phyloP scores from a whole-genome alignment of 164 flowering plant species.

The Vitis riparia region DNA sequence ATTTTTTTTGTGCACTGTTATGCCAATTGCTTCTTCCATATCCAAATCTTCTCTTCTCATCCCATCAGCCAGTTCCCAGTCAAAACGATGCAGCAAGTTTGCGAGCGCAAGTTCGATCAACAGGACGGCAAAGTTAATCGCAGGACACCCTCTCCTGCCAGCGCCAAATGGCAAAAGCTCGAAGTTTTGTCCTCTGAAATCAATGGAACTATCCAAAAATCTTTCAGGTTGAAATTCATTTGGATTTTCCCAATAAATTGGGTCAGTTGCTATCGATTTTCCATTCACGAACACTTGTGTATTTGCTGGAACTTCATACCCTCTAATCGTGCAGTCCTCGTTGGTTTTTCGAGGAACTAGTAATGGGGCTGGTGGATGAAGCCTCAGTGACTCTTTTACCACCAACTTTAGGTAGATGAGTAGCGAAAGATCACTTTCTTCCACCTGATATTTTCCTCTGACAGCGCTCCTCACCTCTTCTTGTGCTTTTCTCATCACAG shows the following conservation, averaged over 20 bases:
- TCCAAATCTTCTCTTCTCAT: conserved; percentile 12
- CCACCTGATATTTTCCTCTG: conserved; percentile 12
- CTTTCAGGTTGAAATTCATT: conserved; percentile 38
- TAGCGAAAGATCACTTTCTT: conserved; percentile 22
- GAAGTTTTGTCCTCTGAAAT: conserved; percentile 33
- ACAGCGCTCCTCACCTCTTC: conserved; percentile 17
- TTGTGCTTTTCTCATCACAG: conserved; percentile 27
- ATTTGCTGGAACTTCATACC: conserved; percentile 28
- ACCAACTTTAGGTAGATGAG: conserved; percentile 32
- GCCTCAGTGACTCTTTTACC: conserved; percentile 36
- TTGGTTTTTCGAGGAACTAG: conserved; percentile 38
- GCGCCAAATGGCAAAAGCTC: conserved; percentile 38
- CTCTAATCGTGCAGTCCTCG: conserved; percentile 17
- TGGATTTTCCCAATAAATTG: conserved; percentile 37
- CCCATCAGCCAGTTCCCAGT: conserved; percentile 21
- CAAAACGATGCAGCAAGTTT: conserved; percentile 9
- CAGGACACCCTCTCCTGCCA: conserved; percentile 33
- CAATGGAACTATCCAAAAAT: conserved; percentile 16
- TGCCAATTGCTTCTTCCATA: conserved; percentile 19
- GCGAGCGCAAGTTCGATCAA: conserved; percentile 18
- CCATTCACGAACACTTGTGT: conserved; percentile 34
- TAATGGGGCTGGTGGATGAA: conserved; percentile 48
- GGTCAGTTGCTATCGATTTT: conserved; percentile 26
- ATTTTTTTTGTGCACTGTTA: conserved; percentile 22
- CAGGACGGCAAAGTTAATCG: conserved; percentile 5